Evolutionary conservation across 2,329 filamentous ascomycete genomes (phyloP).

Genomic region (Macrophomina tecta): DNA sequence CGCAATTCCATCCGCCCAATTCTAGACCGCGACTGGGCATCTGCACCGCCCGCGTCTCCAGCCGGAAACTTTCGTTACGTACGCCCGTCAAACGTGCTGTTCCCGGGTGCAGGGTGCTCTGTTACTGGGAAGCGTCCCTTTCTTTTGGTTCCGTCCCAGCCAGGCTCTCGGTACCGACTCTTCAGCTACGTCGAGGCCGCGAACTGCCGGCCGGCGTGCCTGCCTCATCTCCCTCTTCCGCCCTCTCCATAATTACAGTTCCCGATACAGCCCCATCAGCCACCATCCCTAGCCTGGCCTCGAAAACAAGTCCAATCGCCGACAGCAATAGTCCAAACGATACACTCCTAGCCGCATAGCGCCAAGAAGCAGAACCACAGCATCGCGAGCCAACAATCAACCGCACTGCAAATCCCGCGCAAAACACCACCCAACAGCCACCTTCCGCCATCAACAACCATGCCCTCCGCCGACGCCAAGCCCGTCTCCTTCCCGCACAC

Average conservation of each 20-base stretch:
- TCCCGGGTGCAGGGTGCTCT: background rate
- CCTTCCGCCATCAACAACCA: constrained; percentile 15
- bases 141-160: background rate
- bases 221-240: background rate
- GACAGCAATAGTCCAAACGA: background rate
- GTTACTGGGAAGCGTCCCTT: background rate
- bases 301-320: background rate
- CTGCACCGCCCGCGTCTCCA: background rate
- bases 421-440: background rate
- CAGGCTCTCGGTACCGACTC: background rate
- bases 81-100: background rate
- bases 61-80: background rate
- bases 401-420: background rate
- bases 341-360: background rate
- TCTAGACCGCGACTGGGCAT: constrained; percentile 11
- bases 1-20: constrained; percentile 8
- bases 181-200: background rate
- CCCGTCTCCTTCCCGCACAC: constrained; percentile 37
- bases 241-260: constrained; percentile 5
- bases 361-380: background rate
- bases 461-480: constrained; percentile 31
- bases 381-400: background rate
- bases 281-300: background rate
- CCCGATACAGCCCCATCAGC: background rate
- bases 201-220: background rate